Evolutionary conservation across 331 rosid species (phyloP), one percentile per base, ranked within the genome.

Genomic region (Prunus yedoensis): DNA sequence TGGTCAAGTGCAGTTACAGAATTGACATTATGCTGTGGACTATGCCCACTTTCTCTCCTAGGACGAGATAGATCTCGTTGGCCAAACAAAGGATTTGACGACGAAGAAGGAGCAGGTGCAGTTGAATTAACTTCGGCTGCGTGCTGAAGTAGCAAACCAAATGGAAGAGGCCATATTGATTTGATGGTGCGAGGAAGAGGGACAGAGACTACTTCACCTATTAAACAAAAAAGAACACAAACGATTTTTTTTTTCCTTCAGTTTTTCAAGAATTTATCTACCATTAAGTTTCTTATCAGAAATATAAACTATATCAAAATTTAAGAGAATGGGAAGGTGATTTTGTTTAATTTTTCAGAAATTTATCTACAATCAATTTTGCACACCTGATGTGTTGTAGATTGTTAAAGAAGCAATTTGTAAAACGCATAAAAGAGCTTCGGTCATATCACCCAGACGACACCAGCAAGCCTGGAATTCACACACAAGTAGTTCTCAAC

Each of bases 81-180:
- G 64, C 87, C 87, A 25, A 81, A 78, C 77, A 90, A 84, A 73
- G 97, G 90, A 83, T 92, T 91, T 73, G 93, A 63, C 67, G 88
- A 87, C 73, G 92, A 83, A 78, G 80, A 82, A 11, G 90, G 83
- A 85, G 76, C 80, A 71, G 74, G 82, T 5, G 85, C 72, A n/a
- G 84, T 60, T 49, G 87, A 79, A 83, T 72, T 82, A 78, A 82
- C 72, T 70, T 90, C 92, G 78, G 84, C 84, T 68, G 89, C 90
- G 73, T 90, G 99, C 85, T 90, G 95, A 71, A 94, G 88, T 70
- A 94, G 74, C 75, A 94, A 85, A 85, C 97, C 99, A 88, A 87
- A 94, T 56, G 99, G 96, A 80, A 94, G 90, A 60, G 99, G 81
- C 99, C 97, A 94, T 84, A 94, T 90, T 1, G 96, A 90, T 57